Evolutionary conservation across 2,329 filamentous ascomycete species (phyloP).

Genomic region (Aspergillus sp.): DNA sequence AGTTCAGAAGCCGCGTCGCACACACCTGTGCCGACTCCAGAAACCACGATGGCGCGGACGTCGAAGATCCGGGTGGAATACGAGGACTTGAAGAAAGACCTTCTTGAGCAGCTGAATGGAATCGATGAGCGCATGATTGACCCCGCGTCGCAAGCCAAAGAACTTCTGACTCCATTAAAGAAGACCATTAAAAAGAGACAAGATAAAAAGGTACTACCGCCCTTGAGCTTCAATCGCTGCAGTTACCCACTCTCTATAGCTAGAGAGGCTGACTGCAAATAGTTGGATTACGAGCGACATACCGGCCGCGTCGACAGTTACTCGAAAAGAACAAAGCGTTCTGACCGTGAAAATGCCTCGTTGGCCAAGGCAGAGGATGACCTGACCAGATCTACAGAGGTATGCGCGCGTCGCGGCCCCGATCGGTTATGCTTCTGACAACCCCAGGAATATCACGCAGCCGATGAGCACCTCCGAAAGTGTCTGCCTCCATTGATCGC

Average conservation of each 20-base stretch:
- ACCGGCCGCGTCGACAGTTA: slow-evolving; percentile 69
- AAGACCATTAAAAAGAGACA: slow-evolving; percentile 85
- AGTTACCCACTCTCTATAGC: background rate
- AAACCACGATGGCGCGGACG: slow-evolving; percentile 63
- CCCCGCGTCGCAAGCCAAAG: slow-evolving; percentile 68
- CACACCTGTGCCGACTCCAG: slow-evolving; percentile 61
- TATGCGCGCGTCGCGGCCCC: slow-evolving; percentile 34
- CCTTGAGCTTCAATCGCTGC: background rate
- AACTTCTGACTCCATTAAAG: slow-evolving; percentile 68
- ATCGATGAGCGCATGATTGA: slow-evolving; percentile 70
- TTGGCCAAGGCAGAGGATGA: slow-evolving; percentile 72
- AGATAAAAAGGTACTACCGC: slow-evolving; percentile 62
- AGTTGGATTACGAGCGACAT: slow-evolving; percentile 77
- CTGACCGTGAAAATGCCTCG: slow-evolving; percentile 70
- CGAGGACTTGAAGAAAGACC: slow-evolving; percentile 67
- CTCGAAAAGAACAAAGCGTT: slow-evolving; percentile 67
- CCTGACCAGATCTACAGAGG: slow-evolving; percentile 63
- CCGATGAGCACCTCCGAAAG: slow-evolving; percentile 71
- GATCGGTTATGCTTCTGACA: slow-evolving; percentile 13
- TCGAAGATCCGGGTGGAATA: slow-evolving; percentile 66
- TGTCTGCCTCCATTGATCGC: slow-evolving; percentile 70
- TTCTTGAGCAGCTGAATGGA: slow-evolving; percentile 67
- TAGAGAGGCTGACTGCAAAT: background rate
- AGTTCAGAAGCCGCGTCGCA: slow-evolving; percentile 59
- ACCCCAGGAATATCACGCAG: slow-evolving; percentile 66